Evolutionary conservation across 75 land plant genomes (phyloP).

Genomic region (Cunninghamia lanceolata): DNA sequence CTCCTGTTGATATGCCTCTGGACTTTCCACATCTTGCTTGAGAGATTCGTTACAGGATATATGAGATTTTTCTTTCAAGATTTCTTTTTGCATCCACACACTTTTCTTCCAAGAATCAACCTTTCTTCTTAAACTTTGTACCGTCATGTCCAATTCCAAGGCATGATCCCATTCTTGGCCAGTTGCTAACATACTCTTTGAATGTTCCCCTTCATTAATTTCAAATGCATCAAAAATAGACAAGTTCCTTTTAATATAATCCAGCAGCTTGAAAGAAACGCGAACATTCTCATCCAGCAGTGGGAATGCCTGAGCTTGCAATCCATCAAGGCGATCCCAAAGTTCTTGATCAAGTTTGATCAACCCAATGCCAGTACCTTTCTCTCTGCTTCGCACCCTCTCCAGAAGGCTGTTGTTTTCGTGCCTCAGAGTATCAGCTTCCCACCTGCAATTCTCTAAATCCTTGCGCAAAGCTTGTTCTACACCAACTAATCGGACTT

Average conservation of each 20-base stretch:
- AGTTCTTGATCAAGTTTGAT: constrained; percentile 57
- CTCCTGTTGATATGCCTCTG: neutral
- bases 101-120: constrained; percentile 11
- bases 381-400: constrained; percentile 29
- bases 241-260: constrained; percentile 10
- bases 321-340: constrained; percentile 30
- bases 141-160: neutral
- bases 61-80: constrained; percentile 7
- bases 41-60: constrained; percentile 5
- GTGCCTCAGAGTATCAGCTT: constrained; percentile 28
- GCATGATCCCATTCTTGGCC: constrained; percentile 4
- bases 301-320: constrained; percentile 48
- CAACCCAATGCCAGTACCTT: constrained; percentile 19
- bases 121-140: constrained; percentile 5
- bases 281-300: constrained; percentile 41
- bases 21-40: neutral
- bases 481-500: constrained; percentile 37
- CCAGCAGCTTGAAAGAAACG: constrained; percentile 44
- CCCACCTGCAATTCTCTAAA: constrained; percentile 42
- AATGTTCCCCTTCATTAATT: neutral
- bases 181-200: neutral
- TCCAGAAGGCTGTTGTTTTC: constrained; percentile 36
- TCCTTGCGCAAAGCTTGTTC: constrained; percentile 45
- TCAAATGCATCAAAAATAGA: constrained; percentile 4
- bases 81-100: constrained; percentile 7